Evolutionary conservation across 805 yeast genomes (phyloP).

Genomic region (Yarrowia sp.): DNA sequence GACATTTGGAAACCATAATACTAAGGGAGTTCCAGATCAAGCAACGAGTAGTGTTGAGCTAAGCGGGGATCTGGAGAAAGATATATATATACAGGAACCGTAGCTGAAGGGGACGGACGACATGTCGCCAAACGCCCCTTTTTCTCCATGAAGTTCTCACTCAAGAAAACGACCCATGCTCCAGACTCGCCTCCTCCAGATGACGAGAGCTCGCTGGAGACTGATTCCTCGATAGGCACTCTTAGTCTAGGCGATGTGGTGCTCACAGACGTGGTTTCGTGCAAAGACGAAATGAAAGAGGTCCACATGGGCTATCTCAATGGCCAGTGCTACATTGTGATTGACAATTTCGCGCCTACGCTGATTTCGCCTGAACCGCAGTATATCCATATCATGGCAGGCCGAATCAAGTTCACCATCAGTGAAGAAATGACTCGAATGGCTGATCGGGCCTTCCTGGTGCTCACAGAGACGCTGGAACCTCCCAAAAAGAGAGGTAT

Average conservation of each 20-base stretch:
- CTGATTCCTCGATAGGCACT: not conserved
- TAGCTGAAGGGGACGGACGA: not conserved
- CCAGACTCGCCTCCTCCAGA: slow-evolving; percentile 18
- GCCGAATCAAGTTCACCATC: slow-evolving; percentile 9
- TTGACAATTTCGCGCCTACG: slow-evolving; percentile 2
- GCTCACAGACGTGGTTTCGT: slow-evolving; percentile 9
- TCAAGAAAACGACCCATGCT: not conserved
- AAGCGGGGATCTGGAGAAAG: not conserved
- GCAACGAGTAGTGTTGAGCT: slow-evolving; percentile 17
- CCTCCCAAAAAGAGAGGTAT: slow-evolving; percentile 9
- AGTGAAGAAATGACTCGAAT: slow-evolving; percentile 14
- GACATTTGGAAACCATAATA: not conserved
- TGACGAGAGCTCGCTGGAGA: not conserved
- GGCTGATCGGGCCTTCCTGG: slow-evolving; percentile 17
- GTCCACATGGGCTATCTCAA: slow-evolving; percentile 20
- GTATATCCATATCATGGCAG: slow-evolving; percentile 13
- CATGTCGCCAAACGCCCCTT: not conserved
- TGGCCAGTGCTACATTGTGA: slow-evolving; percentile 23
- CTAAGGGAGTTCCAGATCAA: slow-evolving; percentile 12
- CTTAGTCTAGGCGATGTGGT: not conserved
- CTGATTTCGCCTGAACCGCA: not conserved
- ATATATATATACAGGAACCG: not conserved
- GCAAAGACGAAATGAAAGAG: slow-evolving; percentile 9
- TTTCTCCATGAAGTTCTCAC: slow-evolving; percentile 19
- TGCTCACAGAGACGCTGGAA: slow-evolving; percentile 22